A percentile compares a stretch with the other conserved stretches of the same genome.
These are phyloP conservation scores for Puccinia horiana DNA, from an alignment of 1,284 basidiomycete species.

Conservation along the genomic window DNA sequence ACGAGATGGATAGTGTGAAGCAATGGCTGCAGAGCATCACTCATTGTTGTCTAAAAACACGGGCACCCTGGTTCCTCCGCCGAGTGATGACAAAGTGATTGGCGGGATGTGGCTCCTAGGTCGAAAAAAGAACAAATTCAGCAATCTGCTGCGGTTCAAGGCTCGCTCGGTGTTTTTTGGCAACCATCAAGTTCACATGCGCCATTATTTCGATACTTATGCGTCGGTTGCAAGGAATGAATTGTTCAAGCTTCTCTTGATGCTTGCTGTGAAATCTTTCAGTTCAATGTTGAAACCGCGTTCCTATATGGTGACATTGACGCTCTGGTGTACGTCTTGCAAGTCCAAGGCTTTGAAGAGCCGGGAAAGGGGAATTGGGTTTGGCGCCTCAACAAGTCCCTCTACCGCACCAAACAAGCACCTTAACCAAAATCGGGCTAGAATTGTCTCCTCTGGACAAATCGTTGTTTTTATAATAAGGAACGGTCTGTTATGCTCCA, in stretches of 20 bases:
- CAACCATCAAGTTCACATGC: neutral
- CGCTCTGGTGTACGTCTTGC: too few species aligned
- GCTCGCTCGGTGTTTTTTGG: too few species aligned
- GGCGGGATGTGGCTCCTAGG: too few species aligned
- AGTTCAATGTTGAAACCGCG: too few species aligned
- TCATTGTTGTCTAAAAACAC: neutral
- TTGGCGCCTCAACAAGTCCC: constrained; percentile 15
- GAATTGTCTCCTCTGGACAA: neutral
- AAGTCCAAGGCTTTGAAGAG: neutral
- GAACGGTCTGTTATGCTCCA: neutral
- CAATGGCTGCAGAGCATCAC: neutral
- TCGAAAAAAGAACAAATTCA: too few species aligned
- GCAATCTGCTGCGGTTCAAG: too few species aligned
- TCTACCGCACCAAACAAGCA: constrained; percentile 6
- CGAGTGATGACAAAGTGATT: too few species aligned
- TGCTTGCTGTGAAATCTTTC: neutral
- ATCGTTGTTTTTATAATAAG: neutral
- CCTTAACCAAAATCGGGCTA: neutral
- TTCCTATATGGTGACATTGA: too few species aligned
- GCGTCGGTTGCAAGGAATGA: neutral
- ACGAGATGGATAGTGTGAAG: neutral
- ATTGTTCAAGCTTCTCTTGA: neutral
- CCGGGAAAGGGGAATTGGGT: neutral
- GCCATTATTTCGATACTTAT: constrained; percentile 10
- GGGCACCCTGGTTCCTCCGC: neutral